A percentile compares a stretch with the other conserved stretches of the same genome.
phyloP scores from a whole-genome alignment of 139 green algal species.

The Ostreobium quekettii region DNA sequence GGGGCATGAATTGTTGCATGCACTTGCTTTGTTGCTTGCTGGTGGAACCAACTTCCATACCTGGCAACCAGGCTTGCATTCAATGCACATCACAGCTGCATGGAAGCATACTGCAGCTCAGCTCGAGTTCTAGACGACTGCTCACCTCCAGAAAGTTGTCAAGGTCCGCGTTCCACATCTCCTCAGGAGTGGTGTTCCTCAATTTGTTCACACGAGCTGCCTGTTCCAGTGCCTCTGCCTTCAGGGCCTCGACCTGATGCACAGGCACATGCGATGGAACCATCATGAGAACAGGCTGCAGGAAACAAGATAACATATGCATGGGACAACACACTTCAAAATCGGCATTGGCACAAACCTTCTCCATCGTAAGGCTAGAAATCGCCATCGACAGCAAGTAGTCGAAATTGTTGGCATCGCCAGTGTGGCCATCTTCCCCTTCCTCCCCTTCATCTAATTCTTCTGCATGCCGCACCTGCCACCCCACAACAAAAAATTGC shows the following conservation, averaged over 20 bases:
- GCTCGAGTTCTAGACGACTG: slow-evolving; percentile 15
- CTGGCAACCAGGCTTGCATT: slow-evolving; percentile 15
- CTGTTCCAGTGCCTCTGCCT: slow-evolving; percentile 34
- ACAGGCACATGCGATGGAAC: not conserved
- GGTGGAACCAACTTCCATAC: slow-evolving; percentile 7
- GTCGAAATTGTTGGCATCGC: slow-evolving; percentile 61
- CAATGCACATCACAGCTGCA: slow-evolving; percentile 11
- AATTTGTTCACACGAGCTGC: slow-evolving; percentile 49
- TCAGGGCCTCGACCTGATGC: slow-evolving; percentile 34
- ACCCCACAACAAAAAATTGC: no score
- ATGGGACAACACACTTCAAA: not conserved
- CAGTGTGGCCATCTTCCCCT: slow-evolving; percentile 20
- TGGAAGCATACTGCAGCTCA: slow-evolving; percentile 7
- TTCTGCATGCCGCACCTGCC: slow-evolving; percentile 14
- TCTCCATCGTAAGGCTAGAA: slow-evolving; percentile 87
- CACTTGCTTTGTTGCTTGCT: slow-evolving; percentile 21
- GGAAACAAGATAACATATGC: slow-evolving; percentile 10
- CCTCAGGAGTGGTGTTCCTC: slow-evolving; percentile 40
- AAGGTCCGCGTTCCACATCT: slow-evolving; percentile 80
- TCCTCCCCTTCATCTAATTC: slow-evolving; percentile 38
- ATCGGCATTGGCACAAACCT: slow-evolving; percentile 41
- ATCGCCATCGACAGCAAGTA: slow-evolving; percentile 96
- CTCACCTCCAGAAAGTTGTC: slow-evolving; percentile 61
- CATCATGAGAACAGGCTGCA: not conserved
- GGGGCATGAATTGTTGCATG: not conserved